A percentile compares a stretch with the other conserved stretches of the same genome.
Conservation (phyloP, 495 filamentous ascomycete genomes). For the Aspergillus biplanus region DNA sequence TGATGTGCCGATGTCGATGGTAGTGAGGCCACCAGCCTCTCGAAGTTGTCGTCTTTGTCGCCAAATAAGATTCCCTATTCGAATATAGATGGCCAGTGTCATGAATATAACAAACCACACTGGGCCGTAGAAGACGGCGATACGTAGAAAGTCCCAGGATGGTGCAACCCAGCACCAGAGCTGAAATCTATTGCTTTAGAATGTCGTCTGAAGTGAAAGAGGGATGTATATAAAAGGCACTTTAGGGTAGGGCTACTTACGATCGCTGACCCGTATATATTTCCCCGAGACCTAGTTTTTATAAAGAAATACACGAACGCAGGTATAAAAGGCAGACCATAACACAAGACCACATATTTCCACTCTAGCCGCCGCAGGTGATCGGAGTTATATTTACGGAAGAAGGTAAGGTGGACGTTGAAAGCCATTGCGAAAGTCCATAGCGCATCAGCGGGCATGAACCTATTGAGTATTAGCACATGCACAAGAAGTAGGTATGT, state of each 20-base stretch:
- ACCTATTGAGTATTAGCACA: slow-evolving; percentile 53
- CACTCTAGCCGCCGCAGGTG: slow-evolving; percentile 71
- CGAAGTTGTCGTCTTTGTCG: slow-evolving; percentile 50
- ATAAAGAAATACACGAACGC: slow-evolving; percentile 71
- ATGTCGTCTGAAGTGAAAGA: neutral
- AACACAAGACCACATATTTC: slow-evolving; percentile 72
- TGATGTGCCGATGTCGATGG: slow-evolving; percentile 24
- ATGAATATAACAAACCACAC: slow-evolving; percentile 78
- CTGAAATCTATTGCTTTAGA: slow-evolving; percentile 24
- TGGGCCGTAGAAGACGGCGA: slow-evolving; percentile 81
- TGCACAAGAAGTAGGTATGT: neutral
- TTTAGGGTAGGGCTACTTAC: slow-evolving; percentile 33
- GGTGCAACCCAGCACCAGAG: slow-evolving; percentile 84
- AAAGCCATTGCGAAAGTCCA: slow-evolving; percentile 87
- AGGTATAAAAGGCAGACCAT: slow-evolving; percentile 75
- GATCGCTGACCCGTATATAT: slow-evolving; percentile 76
- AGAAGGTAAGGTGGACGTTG: slow-evolving; percentile 88
- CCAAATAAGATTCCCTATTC: slow-evolving; percentile 73
- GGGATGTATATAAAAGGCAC: neutral
- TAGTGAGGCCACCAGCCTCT: slow-evolving; percentile 40
- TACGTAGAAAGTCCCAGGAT: slow-evolving; percentile 72
- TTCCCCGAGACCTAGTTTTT: slow-evolving; percentile 46
- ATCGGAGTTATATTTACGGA: slow-evolving; percentile 69
- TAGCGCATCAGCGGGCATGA: slow-evolving; percentile 73
- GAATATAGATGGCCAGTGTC: slow-evolving; percentile 74